These are phyloP conservation scores for Perilla frutescens DNA, from an alignment of 257 asterid species.

Conservation along the genomic window DNA sequence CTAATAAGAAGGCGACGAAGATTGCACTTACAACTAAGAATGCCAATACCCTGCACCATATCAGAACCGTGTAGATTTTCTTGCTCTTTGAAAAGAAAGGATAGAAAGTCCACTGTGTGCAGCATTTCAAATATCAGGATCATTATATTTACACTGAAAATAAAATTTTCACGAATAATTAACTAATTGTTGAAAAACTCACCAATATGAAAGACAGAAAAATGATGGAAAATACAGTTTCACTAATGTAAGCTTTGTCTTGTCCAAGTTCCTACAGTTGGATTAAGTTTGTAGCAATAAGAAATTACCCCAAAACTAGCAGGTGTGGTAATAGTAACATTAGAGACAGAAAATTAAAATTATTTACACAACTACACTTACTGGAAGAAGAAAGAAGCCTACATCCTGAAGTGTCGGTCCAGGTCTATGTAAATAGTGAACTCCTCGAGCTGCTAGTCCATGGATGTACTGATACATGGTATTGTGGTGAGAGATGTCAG, in stretches of 20 bases:
- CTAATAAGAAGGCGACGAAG: neutral
- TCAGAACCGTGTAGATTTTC: conserved; percentile 84
- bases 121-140: conserved; percentile 32
- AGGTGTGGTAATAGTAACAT: neutral
- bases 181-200: conserved; percentile 39
- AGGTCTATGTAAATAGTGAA: conserved; percentile 88
- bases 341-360: neutral
- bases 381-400: conserved; percentile 75
- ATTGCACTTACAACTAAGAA: conserved; percentile 75
- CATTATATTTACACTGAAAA: neutral
- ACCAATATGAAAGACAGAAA: conserved; percentile 86
- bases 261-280: conserved; percentile 80
- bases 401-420: conserved; percentile 90
- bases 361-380: conserved; percentile 27
- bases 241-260: conserved; percentile 83
- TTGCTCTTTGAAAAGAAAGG: conserved; percentile 90
- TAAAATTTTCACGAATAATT: neutral
- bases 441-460: conserved; percentile 94
- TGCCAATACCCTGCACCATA: conserved; percentile 98
- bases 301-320: neutral
- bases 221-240: conserved; percentile 73
- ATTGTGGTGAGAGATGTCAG: conserved; percentile 17
- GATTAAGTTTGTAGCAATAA: conserved; percentile 19
- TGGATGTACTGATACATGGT: conserved; percentile 72
- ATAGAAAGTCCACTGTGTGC: conserved; percentile 95